Evolutionary conservation across 176 grass and related monocot species (phyloP), one percentile per base, ranked within the genome.

Genomic region (Oryza longistaminata): DNA sequence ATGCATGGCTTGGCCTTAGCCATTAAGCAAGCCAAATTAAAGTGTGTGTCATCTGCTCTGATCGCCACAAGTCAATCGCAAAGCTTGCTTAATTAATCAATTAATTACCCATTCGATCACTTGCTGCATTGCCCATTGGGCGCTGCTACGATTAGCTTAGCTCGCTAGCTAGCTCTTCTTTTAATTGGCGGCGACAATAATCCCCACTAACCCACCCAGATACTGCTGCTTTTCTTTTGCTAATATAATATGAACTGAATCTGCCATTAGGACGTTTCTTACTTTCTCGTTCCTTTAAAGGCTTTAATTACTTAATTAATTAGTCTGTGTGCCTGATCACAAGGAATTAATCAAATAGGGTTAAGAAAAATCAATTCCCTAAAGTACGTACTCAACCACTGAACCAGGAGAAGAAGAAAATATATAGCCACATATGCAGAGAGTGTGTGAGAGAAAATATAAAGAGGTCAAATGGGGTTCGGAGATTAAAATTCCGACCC

Each of bases 1-100:
- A 14, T 70, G 65, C 42, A 53, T 69, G 35, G 5, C 15, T 29
- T 77, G 87, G 50, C 82, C 87, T 89, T 89, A 80, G 87, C 87
- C 49, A 3, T 69, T 89, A 89, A 89, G 87, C 77, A 89, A 89
- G 75, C 33, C 24, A 7, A 31, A 31, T 31, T 31, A 31, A 82
- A 5, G 11, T 45, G 26, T 49, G 15, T 37, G 25, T 61, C 11
- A 11, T 17, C 68, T 60, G 58, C 58, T 25, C 24, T 40, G 33
- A 0, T 64, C 9, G 1, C 31, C 33, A 15, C 53, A 58, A 27
- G 12, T 3, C 55, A 26, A 64, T 43, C 35, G 12, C 5, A 35
- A 35, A 6, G 27, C 29, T 68, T 19, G 53, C 17, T 58, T 58
- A 58, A 58, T 58, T 58, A n/a, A 2, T 58, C 5, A n/a, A n/a